Base-by-base conservation (phyloP, 768 basidiomycete genomes). In the Xerocomus potaroensis region DNA sequence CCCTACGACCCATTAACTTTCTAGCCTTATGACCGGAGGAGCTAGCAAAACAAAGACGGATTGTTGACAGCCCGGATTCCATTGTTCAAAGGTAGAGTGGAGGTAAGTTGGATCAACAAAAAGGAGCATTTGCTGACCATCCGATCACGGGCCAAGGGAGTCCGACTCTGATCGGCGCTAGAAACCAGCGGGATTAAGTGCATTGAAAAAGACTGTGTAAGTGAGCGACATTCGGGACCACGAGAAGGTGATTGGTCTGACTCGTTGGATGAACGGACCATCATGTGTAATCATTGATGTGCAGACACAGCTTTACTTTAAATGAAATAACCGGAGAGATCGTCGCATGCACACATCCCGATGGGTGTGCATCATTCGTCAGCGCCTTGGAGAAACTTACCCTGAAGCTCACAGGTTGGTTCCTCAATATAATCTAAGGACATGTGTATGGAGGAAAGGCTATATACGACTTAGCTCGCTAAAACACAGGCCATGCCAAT, bases 401-500 rank as follows among this genome's bases (percentile, higher is more conserved):
- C 10, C 10, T 37, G 18, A 15, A 3, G 23, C 26, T 36, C 22
- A 42, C 54, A 11, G 22, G 34, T 26, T 33, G 27, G n/a, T 24
- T 24, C 22, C n/a, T 12, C 26, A 42, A 24, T n/a, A 26, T 15
- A 31, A 36, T 33, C 24, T 4, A 23, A 32, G 6, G 19, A 1
- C 12, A 4, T 10, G 31, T 3, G 10, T 23, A 41, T 15, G 35
- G 12, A 40, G 32, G 5, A 37, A 38, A 38, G 10, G 10, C n/a
- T 29, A 18, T 44, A 44, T 45, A 18, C 41, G 32, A 43, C 12
- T 22, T 49, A 51, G 36, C 36, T 4, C n/a, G 7, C 19, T 19
- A n/a, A n/a, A n/a, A n/a, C 31, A 14, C 19, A 34, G 32, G 10
- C 16, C 16, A 10, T 27, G 3, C 4, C 35, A n/a, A 16, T 35